These are phyloP conservation scores for Penicillium digitatum DNA, from an alignment of 2,329 filamentous ascomycete species.

Conservation along the genomic window DNA sequence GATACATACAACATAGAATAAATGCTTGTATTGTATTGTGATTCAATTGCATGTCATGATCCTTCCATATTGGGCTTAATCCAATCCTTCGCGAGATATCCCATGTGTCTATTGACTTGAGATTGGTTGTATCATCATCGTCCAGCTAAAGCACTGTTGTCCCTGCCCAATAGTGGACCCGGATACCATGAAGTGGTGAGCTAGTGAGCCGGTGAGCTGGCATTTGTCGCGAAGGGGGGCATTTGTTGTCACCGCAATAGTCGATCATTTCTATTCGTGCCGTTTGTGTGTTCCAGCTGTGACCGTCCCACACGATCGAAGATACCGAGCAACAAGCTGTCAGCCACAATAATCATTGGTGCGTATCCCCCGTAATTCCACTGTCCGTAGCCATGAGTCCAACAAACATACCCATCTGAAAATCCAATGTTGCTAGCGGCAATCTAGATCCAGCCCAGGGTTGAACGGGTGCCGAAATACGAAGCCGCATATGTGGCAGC, in stretches of 20 bases:
- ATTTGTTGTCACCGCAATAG: slow-evolving; percentile 4
- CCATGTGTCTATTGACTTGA: neutral
- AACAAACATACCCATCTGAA: slow-evolving; percentile 47
- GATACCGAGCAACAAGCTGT: slow-evolving; percentile 22
- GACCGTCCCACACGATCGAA: slow-evolving; percentile 7
- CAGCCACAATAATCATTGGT: slow-evolving; percentile 38
- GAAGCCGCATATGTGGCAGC: slow-evolving; percentile 32
- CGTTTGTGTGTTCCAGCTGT: neutral
- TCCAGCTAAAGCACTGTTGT: neutral
- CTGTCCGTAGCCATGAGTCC: slow-evolving; percentile 40
- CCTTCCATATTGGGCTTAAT: neutral
- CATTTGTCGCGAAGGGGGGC: neutral
- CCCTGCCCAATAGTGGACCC: slow-evolving; percentile 9
- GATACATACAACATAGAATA: neutral
- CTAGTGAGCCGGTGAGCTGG: neutral
- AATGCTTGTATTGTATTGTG: neutral
- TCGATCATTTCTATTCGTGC: neutral
- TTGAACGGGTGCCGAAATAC: slow-evolving; percentile 38
- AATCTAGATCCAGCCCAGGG: slow-evolving; percentile 45
- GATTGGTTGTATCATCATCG: neutral
- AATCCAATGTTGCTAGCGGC: slow-evolving; percentile 42
- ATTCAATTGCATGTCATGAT: neutral
- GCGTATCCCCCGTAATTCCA: slow-evolving; percentile 52
- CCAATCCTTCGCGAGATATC: neutral
- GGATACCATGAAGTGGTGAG: neutral